Conservation (phyloP, 306 rosid genomes). For the Coriaria nepalensis region DNA sequence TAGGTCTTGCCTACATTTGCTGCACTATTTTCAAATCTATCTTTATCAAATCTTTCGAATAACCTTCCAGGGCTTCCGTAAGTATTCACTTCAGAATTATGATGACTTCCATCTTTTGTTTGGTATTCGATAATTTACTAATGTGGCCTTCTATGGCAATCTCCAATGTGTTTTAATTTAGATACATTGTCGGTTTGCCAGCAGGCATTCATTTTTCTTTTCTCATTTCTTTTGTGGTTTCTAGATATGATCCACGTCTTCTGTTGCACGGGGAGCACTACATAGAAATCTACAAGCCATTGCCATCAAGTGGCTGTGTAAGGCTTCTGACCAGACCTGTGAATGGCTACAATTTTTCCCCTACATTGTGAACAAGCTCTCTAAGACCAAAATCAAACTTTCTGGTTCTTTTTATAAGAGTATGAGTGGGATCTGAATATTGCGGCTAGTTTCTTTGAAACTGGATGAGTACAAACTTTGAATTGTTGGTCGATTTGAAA, state of each 20-base stretch:
- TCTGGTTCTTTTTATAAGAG: too few species aligned
- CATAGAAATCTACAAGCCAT: slow-evolving; percentile 72
- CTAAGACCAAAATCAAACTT: too few species aligned
- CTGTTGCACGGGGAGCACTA: slow-evolving; percentile 86
- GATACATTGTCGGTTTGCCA: too few species aligned
- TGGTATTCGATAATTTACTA: not conserved
- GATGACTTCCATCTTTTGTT: slow-evolving; percentile 7
- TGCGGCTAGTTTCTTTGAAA: too few species aligned
- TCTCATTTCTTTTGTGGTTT: slow-evolving; percentile 1
- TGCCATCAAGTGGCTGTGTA: slow-evolving; percentile 68
- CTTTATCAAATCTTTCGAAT: slow-evolving; percentile 15
- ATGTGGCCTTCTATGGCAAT: too few species aligned
- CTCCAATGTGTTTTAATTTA: too few species aligned
- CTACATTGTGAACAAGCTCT: too few species aligned
- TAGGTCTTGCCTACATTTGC: slow-evolving; percentile 91
- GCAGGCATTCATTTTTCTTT: too few species aligned
- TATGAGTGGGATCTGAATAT: too few species aligned
- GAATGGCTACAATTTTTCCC: slow-evolving; percentile 3
- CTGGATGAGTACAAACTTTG: too few species aligned
- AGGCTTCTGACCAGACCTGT: slow-evolving; percentile 25
- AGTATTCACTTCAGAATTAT: slow-evolving; percentile 27
- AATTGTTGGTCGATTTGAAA: too few species aligned
- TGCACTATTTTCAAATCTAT: slow-evolving; percentile 30
- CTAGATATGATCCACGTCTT: slow-evolving; percentile 82
- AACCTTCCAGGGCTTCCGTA: slow-evolving; percentile 75